These are phyloP conservation scores for Spinacia oleracea DNA, from an alignment of 179 eudicot genomes.

Conservation along the genomic window DNA sequence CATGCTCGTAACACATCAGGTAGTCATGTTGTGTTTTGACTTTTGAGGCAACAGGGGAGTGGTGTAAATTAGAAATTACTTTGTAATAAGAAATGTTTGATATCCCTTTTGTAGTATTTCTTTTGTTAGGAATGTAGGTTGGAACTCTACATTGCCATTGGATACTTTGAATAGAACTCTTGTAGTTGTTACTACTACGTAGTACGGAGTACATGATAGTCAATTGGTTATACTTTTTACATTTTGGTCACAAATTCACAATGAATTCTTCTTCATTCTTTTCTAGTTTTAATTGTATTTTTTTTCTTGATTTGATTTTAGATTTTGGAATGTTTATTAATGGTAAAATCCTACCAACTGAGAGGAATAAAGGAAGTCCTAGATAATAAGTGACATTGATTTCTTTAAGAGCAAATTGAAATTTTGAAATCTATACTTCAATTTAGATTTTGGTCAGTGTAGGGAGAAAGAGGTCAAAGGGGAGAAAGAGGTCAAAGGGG, in stretches of 20 bases:
- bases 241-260: background rate
- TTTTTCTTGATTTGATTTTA: background rate
- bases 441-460: no score
- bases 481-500: no score
- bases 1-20: background rate
- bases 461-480: no score
- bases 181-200: no score
- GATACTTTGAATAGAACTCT: conserved; percentile 18
- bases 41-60: conserved; percentile 13
- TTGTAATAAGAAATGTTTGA: conserved; percentile 26
- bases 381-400: no score
- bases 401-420: no score
- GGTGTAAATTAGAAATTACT: conserved; percentile 30
- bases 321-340: no score
- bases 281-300: background rate
- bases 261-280: background rate
- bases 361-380: no score
- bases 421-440: no score
- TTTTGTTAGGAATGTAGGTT: conserved; percentile 25
- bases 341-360: no score
- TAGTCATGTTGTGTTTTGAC: no score
- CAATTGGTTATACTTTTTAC: conserved; percentile 8
- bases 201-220: no score
- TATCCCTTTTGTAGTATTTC: conserved; percentile 11
- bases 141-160: conserved; percentile 11